Percentiles rank a stretch among this genome's conserved stretches.
Evolutionary conservation across 2,329 filamentous ascomycete species (phyloP).

Genomic region (Fusarium sulawesiense): DNA sequence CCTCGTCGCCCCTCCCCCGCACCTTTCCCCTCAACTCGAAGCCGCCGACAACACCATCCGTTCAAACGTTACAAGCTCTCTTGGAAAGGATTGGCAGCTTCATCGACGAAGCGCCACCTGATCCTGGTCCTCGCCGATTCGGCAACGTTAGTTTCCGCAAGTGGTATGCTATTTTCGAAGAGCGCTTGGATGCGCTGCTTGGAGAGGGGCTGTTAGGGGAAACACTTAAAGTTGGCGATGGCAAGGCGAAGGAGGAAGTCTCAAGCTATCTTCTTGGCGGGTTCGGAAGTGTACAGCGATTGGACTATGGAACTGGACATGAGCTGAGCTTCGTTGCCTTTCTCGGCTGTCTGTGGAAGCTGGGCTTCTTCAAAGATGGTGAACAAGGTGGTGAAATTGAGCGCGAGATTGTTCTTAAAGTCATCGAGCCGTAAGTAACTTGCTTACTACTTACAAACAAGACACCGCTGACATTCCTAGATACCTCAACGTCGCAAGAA

Average conservation of each 20-base stretch:
- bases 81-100: conserved; percentile 73
- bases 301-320: conserved; percentile 97
- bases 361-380: conserved; percentile 78
- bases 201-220: conserved; percentile 46
- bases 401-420: conserved; percentile 81
- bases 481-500: conserved; percentile 83
- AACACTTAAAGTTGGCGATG: conserved; percentile 48
- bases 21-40: conserved; percentile 59
- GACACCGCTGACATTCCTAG: conserved; percentile 54
- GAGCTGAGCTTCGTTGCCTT: conserved; percentile 96
- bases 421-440: conserved; percentile 80
- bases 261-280: conserved; percentile 82
- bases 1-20: conserved; percentile 44
- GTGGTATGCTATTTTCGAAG: conserved; percentile 80
- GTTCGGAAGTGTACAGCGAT: conserved; percentile 87
- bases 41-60: conserved; percentile 59
- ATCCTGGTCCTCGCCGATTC: conserved; percentile 87
- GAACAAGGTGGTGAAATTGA: conserved; percentile 68
- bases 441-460: neutral
- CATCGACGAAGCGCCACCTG: conserved; percentile 83
- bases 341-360: conserved; percentile 88
- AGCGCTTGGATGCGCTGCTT: conserved; percentile 59
- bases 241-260: conserved; percentile 73
- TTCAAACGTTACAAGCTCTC: conserved; percentile 74
- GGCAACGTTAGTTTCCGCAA: conserved; percentile 91